Conservation (phyloP, 78 protist genomes). For the Polysphondylium violaceum region DNA sequence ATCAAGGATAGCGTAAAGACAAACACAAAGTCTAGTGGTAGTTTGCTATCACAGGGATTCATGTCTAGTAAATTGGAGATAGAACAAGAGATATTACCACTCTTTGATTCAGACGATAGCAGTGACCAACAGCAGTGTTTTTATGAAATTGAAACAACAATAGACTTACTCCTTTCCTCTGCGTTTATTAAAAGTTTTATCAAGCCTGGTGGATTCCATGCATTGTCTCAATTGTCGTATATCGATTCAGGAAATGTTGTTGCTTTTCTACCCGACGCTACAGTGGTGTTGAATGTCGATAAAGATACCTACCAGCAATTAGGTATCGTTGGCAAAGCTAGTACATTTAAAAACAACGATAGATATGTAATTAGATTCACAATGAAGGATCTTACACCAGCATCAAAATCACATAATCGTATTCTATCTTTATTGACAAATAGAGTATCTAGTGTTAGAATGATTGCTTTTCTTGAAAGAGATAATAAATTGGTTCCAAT, state of each 20-base stretch:
- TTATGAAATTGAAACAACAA: slow-evolving; percentile 30
- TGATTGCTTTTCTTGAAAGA: neutral
- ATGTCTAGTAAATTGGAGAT: neutral
- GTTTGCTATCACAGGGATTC: slow-evolving; percentile 36
- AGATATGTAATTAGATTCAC: slow-evolving; percentile 45
- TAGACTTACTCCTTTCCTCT: slow-evolving; percentile 26
- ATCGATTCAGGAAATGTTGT: slow-evolving; percentile 67
- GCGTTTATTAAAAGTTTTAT: slow-evolving; percentile 26
- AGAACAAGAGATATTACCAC: slow-evolving; percentile 12
- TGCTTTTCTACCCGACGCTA: slow-evolving; percentile 59
- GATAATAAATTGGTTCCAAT: neutral
- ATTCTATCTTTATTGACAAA: slow-evolving; percentile 27
- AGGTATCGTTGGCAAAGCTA: slow-evolving; percentile 27
- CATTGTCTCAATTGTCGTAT: slow-evolving; percentile 30
- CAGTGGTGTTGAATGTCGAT: slow-evolving; percentile 39
- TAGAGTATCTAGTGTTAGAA: slow-evolving; percentile 2
- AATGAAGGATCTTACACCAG: slow-evolving; percentile 18
- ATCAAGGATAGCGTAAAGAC: neutral
- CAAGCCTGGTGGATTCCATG: slow-evolving; percentile 51
- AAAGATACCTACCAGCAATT: slow-evolving; percentile 63
- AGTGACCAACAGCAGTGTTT: neutral
- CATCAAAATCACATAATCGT: slow-evolving; percentile 10
- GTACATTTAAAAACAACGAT: neutral
- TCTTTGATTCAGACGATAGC: neutral
- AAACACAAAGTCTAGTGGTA: slow-evolving; percentile 5